Percentiles rank a stretch among this genome's conserved stretches.
These are phyloP conservation scores for Aegilops longissima DNA, from an alignment of 176 grass and related monocot genomes.

Conservation along the genomic window DNA sequence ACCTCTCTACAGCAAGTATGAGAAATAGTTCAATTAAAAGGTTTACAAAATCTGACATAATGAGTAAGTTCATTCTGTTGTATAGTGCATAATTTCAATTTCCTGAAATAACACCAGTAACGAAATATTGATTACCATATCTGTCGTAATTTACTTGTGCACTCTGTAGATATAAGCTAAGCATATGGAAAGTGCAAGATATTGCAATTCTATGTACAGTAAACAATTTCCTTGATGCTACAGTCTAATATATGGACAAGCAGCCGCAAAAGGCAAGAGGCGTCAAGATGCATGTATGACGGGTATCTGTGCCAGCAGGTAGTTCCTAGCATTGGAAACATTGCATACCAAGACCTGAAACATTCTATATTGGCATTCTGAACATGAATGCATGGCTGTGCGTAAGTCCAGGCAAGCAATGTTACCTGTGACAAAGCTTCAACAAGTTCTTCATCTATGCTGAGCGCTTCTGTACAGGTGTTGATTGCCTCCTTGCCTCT, in stretches of 20 bases:
- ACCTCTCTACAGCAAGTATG: conserved; percentile 58
- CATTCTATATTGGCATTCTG: not conserved
- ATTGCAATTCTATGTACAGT: not conserved
- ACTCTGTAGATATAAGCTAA: not conserved
- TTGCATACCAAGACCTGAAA: conserved; percentile 8
- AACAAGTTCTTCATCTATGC: conserved; percentile 84
- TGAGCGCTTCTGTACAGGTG: conserved; percentile 78
- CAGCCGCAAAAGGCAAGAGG: not conserved
- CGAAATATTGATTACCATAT: no score
- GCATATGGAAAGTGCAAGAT: not conserved
- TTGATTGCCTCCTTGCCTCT: conserved; percentile 93
- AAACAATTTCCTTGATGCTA: not conserved
- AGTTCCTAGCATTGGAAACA: not conserved
- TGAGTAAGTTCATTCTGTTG: no score
- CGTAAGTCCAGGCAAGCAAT: not conserved
- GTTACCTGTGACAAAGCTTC: conserved; percentile 87
- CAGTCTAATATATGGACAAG: not conserved
- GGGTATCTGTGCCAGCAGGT: not conserved
- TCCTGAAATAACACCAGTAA: no score
- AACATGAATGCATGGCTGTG: not conserved
- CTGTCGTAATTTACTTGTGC: no score
- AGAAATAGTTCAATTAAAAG: not conserved
- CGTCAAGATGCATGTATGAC: not conserved
- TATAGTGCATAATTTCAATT: no score
- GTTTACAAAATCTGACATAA: no score